A percentile compares a stretch with the other conserved stretches of the same genome.
Evolutionary conservation across 768 basidiomycete species (phyloP).

Genomic region (Neoboletus magnificus): DNA sequence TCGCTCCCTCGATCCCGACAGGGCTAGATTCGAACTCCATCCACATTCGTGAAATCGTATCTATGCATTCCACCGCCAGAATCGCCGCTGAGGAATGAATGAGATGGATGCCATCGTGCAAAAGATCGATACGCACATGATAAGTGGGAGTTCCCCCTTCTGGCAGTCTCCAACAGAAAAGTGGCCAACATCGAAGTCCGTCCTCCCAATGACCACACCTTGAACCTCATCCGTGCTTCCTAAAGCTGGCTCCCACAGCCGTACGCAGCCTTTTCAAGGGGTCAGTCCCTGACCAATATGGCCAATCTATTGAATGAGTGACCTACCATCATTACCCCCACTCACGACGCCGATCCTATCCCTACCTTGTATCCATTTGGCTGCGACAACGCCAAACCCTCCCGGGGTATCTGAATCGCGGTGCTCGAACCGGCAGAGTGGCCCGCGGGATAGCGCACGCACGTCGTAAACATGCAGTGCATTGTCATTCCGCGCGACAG

Average conservation of each 20-base stretch:
- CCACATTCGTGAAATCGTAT: slow-evolving; percentile 34
- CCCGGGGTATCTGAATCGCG: slow-evolving; percentile 31
- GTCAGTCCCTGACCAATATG: neutral
- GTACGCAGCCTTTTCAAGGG: slow-evolving; percentile 54
- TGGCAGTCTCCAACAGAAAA: slow-evolving; percentile 58
- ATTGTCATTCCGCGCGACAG: slow-evolving; percentile 60
- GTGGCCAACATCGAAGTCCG: slow-evolving; percentile 52
- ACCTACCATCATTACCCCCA: slow-evolving; percentile 63
- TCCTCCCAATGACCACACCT: slow-evolving; percentile 49
- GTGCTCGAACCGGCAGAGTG: slow-evolving; percentile 51
- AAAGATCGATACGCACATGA: slow-evolving; percentile 49
- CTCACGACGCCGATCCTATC: slow-evolving; percentile 50
- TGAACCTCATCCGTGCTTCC: slow-evolving; percentile 38
- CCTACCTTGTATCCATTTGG: slow-evolving; percentile 50
- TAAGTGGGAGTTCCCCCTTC: slow-evolving; percentile 49
- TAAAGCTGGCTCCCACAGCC: slow-evolving; percentile 60
- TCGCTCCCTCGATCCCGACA: neutral
- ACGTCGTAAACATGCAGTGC: slow-evolving; percentile 59
- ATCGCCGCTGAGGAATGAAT: slow-evolving; percentile 40
- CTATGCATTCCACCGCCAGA: slow-evolving; percentile 47
- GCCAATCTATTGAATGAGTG: neutral
- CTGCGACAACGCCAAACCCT: slow-evolving; percentile 48
- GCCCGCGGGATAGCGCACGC: slow-evolving; percentile 46
- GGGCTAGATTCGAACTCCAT: slow-evolving; percentile 18
- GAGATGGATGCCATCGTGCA: slow-evolving; percentile 19